Evolutionary conservation across 257 asterid genomes (phyloP).

Genomic region (Plantago ovata): DNA sequence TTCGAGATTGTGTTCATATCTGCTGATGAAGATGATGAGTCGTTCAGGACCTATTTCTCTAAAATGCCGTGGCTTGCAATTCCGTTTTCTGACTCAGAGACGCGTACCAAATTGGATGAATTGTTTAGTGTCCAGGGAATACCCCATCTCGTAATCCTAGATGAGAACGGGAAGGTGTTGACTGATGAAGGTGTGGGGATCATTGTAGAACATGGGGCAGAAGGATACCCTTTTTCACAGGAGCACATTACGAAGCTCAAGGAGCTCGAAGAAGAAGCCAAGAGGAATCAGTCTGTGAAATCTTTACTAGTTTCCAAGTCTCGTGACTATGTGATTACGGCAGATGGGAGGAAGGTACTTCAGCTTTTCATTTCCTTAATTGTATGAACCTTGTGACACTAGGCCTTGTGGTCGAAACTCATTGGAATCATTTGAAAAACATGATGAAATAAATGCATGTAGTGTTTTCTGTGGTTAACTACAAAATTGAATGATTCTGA

Average conservation of each 20-base stretch:
- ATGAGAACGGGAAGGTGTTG: constrained; percentile 50
- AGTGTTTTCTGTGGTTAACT: neutral
- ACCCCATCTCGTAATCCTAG: constrained; percentile 70
- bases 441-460: no score
- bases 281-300: constrained; percentile 64
- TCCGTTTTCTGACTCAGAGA: constrained; percentile 69
- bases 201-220: constrained; percentile 53
- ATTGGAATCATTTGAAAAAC: no score
- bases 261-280: constrained; percentile 60
- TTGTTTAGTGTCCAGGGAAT: constrained; percentile 60
- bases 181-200: constrained; percentile 48
- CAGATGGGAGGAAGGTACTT: constrained; percentile 67
- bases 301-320: constrained; percentile 44
- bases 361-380: neutral
- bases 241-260: constrained; percentile 41
- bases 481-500: neutral
- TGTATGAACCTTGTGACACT: no score
- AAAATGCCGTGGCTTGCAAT: constrained; percentile 95
- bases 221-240: constrained; percentile 68
- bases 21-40: constrained; percentile 49
- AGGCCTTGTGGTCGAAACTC: no score
- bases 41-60: constrained; percentile 61
- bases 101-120: constrained; percentile 41
- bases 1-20: constrained; percentile 76
- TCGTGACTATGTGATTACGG: constrained; percentile 59